phyloP scores from a whole-genome alignment of 352 stramenopile genomes.

The Phytophthora sansomeana region DNA sequence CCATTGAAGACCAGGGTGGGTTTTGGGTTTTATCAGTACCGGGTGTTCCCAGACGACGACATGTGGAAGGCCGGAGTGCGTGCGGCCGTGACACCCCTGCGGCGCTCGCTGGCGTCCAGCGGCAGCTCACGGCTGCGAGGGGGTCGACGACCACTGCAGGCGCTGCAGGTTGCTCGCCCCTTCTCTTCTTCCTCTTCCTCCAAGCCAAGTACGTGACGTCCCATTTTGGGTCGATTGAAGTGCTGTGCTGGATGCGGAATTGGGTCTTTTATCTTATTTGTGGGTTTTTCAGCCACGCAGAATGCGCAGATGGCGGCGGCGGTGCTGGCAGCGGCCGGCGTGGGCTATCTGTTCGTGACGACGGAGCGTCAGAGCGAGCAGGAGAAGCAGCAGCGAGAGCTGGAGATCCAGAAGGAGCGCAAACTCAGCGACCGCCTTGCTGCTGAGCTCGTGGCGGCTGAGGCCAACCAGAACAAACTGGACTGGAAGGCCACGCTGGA shows the following conservation, averaged over 20 bases:
- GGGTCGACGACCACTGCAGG: conserved; percentile 16
- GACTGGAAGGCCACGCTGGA: conserved; percentile 90
- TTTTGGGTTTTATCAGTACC: too few relatives aligned
- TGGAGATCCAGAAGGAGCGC: conserved; percentile 71
- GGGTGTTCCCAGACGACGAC: too few relatives aligned
- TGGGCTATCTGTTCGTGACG: conserved; percentile 62
- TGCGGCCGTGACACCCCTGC: conserved; percentile 13
- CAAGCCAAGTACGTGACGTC: conserved; percentile 29
- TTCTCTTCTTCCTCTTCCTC: conserved; percentile 28
- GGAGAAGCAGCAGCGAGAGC: conserved; percentile 65
- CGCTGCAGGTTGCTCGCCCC: conserved; percentile 8
- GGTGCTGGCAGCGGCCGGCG: conserved; percentile 41
- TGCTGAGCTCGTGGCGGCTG: conserved; percentile 71
- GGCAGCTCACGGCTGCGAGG: background rate
- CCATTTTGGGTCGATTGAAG: background rate
- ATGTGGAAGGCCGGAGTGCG: conserved; percentile 43
- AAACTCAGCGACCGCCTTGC: conserved; percentile 72
- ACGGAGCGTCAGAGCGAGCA: conserved; percentile 50
- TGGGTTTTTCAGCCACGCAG: conserved; percentile 28
- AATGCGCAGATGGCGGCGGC: conserved; percentile 37
- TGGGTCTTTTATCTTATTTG: background rate
- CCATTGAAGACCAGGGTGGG: too few relatives aligned
- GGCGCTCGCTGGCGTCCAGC: conserved; percentile 22
- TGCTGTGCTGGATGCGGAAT: background rate
- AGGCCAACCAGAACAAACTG: conserved; percentile 66